Evolutionary conservation across 768 basidiomycete genomes (phyloP), one percentile per base, ranked within the genome.

Genomic region (Trametes elegans): DNA sequence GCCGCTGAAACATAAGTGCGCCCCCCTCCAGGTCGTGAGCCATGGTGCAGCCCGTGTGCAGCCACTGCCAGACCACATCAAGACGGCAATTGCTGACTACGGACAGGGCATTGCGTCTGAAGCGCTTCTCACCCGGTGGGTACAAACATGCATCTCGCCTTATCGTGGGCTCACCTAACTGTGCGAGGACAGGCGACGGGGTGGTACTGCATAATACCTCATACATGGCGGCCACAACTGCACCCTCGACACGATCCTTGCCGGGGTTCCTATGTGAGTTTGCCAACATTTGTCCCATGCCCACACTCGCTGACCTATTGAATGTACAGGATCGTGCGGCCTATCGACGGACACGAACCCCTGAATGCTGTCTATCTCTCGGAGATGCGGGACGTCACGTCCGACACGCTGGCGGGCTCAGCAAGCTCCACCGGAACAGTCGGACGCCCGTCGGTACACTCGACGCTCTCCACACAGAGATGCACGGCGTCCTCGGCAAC

Each of bases 171-270:
- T n/a, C n/a, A n/a, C n/a, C n/a, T n/a, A n/a, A n/a, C n/a, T n/a
- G n/a, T n/a, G n/a, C n/a, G n/a, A n/a, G n/a, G n/a, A 31, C 28
- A 39, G 44, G 28, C 53, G 0, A 54, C 38, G 4, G 43, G 44
- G 5, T 54, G 53, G 53, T 54, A 26, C 44, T 24, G 46, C 24
- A 46, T 43, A 16, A 45, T 54, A 26, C 44, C 32, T 54, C 24
- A 46, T 43, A 16, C 53, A 54, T 13, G 53, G 43, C 19, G 53
- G 53, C 10, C 53, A 45, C 11, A 54, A 54, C 53, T 21, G 42
- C 35, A 34, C 32, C 3, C 35, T 54, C 6, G 53, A 54, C 26
- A 11, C 44, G 5, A 21, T 46, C 35, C 2, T 27, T 18, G 24
- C 40, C 21, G 43, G 43, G 13, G 44, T 54, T 14, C 53, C 53